These are phyloP conservation scores for Gossypium schwendimanii DNA, from an alignment of 441 rosid genomes.

Conservation along the genomic window DNA sequence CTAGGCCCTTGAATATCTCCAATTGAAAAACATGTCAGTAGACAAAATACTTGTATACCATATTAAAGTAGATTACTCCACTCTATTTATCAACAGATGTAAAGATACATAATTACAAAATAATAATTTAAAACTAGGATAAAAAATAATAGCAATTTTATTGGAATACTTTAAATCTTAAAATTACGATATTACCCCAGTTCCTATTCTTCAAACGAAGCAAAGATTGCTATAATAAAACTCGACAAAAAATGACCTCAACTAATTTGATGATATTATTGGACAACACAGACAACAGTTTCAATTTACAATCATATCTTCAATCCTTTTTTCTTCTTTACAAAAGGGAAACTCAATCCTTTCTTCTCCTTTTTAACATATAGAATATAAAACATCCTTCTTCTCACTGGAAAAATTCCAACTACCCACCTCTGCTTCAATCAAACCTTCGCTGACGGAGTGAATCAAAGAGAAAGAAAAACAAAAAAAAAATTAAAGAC, in stretches of 20 bases:
- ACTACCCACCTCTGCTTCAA: background rate
- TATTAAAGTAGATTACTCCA: too few relatives aligned
- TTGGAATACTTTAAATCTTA: too few relatives aligned
- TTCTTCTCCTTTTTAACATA: background rate
- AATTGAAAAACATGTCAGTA: too few relatives aligned
- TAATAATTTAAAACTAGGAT: too few relatives aligned
- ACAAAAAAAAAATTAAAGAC: constrained; percentile 10
- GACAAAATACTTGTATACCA: too few relatives aligned
- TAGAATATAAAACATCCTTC: background rate
- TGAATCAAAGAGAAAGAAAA: background rate
- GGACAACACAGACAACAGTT: background rate
- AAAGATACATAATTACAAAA: too few relatives aligned
- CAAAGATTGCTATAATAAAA: background rate
- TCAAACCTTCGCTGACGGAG: background rate
- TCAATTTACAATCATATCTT: constrained; percentile 19
- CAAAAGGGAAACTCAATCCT: constrained; percentile 12
- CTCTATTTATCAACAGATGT: too few relatives aligned
- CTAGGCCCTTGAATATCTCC: too few relatives aligned
- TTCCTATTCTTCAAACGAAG: too few relatives aligned
- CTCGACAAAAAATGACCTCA: background rate
- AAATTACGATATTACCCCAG: too few relatives aligned
- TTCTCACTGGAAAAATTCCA: constrained; percentile 12
- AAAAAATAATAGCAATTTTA: too few relatives aligned
- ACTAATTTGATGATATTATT: background rate
- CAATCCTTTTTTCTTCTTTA: constrained; percentile 7